Conservation (phyloP, 2,329 filamentous ascomycete genomes). For the Colletotrichum costaricense region DNA sequence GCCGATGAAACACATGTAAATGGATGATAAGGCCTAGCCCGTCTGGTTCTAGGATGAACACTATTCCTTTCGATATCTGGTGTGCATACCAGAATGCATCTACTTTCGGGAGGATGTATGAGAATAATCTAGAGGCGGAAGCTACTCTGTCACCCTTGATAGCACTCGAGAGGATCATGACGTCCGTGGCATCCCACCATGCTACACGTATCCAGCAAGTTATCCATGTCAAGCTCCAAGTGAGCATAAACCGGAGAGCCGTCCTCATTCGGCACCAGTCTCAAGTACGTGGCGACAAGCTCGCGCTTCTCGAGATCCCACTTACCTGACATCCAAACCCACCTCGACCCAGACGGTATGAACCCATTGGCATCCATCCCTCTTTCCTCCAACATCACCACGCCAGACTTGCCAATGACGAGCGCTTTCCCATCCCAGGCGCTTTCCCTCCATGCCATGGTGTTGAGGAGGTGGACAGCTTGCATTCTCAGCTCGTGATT, state of each 20-base stretch:
- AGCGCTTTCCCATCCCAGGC: conserved; percentile 34
- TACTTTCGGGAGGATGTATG: background rate
- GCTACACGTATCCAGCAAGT: conserved; percentile 5
- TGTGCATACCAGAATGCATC: background rate
- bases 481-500: conserved; percentile 34
- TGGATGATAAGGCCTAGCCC: too few relatives aligned
- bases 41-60: too few relatives aligned
- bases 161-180: conserved; percentile 2
- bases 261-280: conserved; percentile 16
- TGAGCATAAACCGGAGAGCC: conserved; percentile 1
- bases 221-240: conserved; percentile 25
- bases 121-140: background rate
- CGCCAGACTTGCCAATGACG: conserved; percentile 33
- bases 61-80: too few relatives aligned
- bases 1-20: too few relatives aligned
- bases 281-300: conserved; percentile 25
- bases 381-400: conserved; percentile 36
- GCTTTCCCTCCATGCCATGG: conserved; percentile 34
- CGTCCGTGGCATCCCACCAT: conserved; percentile 1
- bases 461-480: conserved; percentile 24
- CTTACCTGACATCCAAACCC: conserved; percentile 33
- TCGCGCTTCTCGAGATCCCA: conserved; percentile 31
- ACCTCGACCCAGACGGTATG: conserved; percentile 31
- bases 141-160: background rate
- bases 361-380: conserved; percentile 31